phyloP scores from a whole-genome alignment of 2,329 filamentous ascomycete genomes.

The Hypoxylon sp. region DNA sequence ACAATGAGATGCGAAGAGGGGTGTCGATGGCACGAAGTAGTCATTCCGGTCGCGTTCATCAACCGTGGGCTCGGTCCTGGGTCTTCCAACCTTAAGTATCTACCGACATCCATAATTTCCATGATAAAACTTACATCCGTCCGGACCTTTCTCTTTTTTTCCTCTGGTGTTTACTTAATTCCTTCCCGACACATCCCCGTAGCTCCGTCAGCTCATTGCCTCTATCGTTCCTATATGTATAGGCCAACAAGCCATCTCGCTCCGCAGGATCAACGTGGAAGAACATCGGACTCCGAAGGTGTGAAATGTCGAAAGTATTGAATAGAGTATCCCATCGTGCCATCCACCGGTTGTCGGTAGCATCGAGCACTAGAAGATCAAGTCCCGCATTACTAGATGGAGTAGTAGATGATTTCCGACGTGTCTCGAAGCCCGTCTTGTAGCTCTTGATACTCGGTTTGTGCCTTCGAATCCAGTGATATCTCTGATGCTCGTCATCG shows the following conservation, averaged over 20 bases:
- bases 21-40: constrained; percentile 75
- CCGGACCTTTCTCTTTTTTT: constrained; percentile 69
- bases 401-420: constrained; percentile 53
- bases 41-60: constrained; percentile 78
- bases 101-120: background rate
- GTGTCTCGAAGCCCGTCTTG: constrained; percentile 57
- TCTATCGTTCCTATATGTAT: constrained; percentile 73
- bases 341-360: constrained; percentile 76
- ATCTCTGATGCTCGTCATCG: constrained; percentile 85
- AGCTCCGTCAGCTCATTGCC: constrained; percentile 78
- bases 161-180: constrained; percentile 84
- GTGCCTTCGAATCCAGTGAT: constrained; percentile 81
- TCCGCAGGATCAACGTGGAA: constrained; percentile 85
- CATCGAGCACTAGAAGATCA: constrained; percentile 76
- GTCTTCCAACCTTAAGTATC: constrained; percentile 53
- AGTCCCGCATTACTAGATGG: constrained; percentile 41
- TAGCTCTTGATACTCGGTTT: constrained; percentile 71
- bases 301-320: constrained; percentile 75
- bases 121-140: constrained; percentile 59
- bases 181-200: constrained; percentile 81
- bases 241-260: constrained; percentile 79
- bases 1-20: constrained; percentile 75
- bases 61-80: constrained; percentile 66
- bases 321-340: constrained; percentile 79
- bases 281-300: constrained; percentile 85